Percentiles rank a stretch among this genome's conserved stretches.
phyloP scores from a whole-genome alignment of 495 filamentous ascomycete genomes.

The Penicillium goetzii region DNA sequence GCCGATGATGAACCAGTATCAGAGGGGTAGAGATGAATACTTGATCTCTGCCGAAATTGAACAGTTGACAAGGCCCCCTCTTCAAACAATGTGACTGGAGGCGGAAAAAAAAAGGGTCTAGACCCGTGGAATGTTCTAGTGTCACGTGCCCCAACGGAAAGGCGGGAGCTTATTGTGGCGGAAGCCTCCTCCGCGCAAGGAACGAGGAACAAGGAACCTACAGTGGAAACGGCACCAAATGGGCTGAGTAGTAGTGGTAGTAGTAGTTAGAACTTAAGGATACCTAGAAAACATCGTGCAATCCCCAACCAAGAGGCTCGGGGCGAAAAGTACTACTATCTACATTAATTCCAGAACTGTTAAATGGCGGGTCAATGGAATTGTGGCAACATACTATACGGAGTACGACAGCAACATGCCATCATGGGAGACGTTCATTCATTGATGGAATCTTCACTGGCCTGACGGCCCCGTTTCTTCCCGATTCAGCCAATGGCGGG shows the following conservation, averaged over 20 bases:
- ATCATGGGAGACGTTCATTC: not conserved
- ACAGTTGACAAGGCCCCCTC: not conserved
- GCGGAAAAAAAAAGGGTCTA: not conserved
- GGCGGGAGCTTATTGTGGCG: not conserved
- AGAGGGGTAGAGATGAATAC: not conserved
- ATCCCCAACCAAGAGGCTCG: not conserved
- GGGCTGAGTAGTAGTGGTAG: too few species aligned
- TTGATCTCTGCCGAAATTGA: not conserved
- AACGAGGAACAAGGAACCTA: not conserved
- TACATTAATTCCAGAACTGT: not conserved
- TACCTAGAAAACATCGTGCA: not conserved
- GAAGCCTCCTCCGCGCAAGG: not conserved
- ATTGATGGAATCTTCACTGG: not conserved
- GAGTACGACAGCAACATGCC: not conserved
- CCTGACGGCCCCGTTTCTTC: constrained; percentile 7
- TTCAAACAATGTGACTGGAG: not conserved
- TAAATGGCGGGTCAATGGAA: not conserved
- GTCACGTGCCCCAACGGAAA: constrained; percentile 8
- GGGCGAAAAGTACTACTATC: not conserved
- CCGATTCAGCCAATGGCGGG: not conserved
- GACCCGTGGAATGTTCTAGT: not conserved
- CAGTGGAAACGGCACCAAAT: not conserved
- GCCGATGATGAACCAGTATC: not conserved
- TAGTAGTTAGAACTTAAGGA: too few species aligned
- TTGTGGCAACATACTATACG: constrained; percentile 7